Conservation (phyloP, 345 rosid genomes). For the Clarkia xantiana region DNA sequence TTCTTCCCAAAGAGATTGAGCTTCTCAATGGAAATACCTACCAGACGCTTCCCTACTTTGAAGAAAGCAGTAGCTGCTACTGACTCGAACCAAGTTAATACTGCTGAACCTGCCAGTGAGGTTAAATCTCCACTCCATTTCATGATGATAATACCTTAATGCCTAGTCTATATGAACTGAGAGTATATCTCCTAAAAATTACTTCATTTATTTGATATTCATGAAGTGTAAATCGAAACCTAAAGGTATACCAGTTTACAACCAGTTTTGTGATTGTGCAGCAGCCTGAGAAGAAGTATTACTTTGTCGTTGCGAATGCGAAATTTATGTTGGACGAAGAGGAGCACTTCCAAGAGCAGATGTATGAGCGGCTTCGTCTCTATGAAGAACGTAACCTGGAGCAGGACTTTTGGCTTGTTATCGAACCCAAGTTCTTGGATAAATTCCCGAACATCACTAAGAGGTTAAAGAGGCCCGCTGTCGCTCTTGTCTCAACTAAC, state of each 20-base stretch:
- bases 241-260: too few species aligned
- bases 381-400: slow-evolving; percentile 53
- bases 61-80: background rate
- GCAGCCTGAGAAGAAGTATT: slow-evolving; percentile 35
- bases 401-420: slow-evolving; percentile 85
- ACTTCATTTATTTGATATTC: too few species aligned
- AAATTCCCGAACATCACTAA: slow-evolving; percentile 67
- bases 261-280: slow-evolving; percentile 7
- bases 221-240: too few species aligned
- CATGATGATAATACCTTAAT: background rate
- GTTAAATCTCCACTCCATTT: slow-evolving; percentile 8
- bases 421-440: slow-evolving; percentile 84
- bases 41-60: background rate
- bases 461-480: slow-evolving; percentile 85
- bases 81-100: slow-evolving; percentile 11
- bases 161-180: background rate
- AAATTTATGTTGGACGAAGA: slow-evolving; percentile 97
- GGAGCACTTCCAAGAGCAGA: slow-evolving; percentile 78
- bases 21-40: background rate
- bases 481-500: slow-evolving; percentile 84
- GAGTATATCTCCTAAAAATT: too few species aligned
- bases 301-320: slow-evolving; percentile 77
- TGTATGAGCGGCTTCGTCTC: slow-evolving; percentile 62
- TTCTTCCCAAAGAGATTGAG: background rate
- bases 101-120: slow-evolving; percentile 19